Evolutionary conservation across 306 rosid genomes (phyloP), one percentile per base, ranked within the genome.

Genomic region (Cicer yamashitae): DNA sequence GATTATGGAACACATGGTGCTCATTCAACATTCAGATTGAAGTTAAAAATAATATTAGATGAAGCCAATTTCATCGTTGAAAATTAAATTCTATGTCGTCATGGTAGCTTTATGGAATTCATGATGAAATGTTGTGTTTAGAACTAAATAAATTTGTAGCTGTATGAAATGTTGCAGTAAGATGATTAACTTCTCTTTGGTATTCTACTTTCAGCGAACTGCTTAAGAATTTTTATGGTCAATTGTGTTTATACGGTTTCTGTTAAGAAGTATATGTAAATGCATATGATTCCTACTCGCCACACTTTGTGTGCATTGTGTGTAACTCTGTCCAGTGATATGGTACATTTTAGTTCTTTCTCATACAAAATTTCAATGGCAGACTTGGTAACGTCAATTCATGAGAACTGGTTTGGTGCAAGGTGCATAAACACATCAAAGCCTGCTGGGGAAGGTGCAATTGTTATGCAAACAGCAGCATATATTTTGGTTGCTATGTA

Each of bases 371-470:
- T 83, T 80, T 50, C 54, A 68, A 65, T 93, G 88, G 61, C 93
- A 93, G 97, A 91, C 79, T 70, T 91, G 82, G 93, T 89, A 58
- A 93, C 98, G 5, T 87, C 98, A 76, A 89, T 93, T 74, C 97
- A 91, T 54, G 98, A 91, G 88, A 89, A 81, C 65, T 93, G 96
- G 98, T 89, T 91, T 67, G 75, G 91, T 81, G 98, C 94, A 64
- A 91, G 98, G 94, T 91, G 97, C 85, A 76, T 90, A 83, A 94
- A 91, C 90, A 94, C 97, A 30, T 88, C 91, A 82, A 91, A 88
- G 73, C 89, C 93, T 77, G 91, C 88, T 53, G 98, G 97, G 48
- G 98, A 94, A 87, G 98, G 98, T 45, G 97, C 88, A 58, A 85
- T 94, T 41, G 79, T 94, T 25, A 86, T 94, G 73, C 98, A 88